Base-by-base conservation (phyloP, 805 yeast species). In the Sporopachydermia lactativora region DNA sequence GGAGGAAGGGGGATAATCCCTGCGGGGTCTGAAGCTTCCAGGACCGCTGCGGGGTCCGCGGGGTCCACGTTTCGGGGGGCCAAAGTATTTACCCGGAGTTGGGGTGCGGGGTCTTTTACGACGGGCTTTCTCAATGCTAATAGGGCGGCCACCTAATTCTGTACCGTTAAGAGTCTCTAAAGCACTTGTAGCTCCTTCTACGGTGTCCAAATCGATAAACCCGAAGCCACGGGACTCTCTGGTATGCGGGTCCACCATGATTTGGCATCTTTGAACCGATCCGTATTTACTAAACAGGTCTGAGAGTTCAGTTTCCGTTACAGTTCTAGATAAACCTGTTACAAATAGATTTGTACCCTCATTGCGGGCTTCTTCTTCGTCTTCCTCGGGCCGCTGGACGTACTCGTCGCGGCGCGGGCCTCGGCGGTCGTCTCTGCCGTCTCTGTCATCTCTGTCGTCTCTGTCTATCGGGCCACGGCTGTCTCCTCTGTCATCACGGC, bases 151-250 rank as follows among this genome's bases (percentile, higher is more conserved):
- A 14, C 65, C 68, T 4, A 70, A 42, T 4, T 57, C 50, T 4
- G 49, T 45, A 1, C 73, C 73, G 43, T 63, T 60, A 58, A 70
- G 61, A 38, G 59, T 68, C n/a, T 49, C 51, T 14, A 65, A 50
- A 1, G 74, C 75, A n/a, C 58, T 57, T 39, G 60, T 61, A 42
- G 72, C 73, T 2, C 57, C 55, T n/a, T 58, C 65, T n/a, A 54
- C 53, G n/a, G 61, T 54, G 35, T 45, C 52, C 50, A 70, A 68
- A 36, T 65, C 57, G 15, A 70, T 68, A 46, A 71, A 71, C 5
- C 75, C 77, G 51, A 67, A 71, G 1, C 76, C 76, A 43, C 70
- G 62, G 4, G 71, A 59, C 18, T 53, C 61, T 2, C 61, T 56
- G 1, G 73, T 59, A 35, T 53, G 60, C 1, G 66, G 62, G 50